Evolutionary conservation across 2,329 filamentous ascomycete species (phyloP), one percentile per base, ranked within the genome.

Genomic region (Fusarium nygamai): DNA sequence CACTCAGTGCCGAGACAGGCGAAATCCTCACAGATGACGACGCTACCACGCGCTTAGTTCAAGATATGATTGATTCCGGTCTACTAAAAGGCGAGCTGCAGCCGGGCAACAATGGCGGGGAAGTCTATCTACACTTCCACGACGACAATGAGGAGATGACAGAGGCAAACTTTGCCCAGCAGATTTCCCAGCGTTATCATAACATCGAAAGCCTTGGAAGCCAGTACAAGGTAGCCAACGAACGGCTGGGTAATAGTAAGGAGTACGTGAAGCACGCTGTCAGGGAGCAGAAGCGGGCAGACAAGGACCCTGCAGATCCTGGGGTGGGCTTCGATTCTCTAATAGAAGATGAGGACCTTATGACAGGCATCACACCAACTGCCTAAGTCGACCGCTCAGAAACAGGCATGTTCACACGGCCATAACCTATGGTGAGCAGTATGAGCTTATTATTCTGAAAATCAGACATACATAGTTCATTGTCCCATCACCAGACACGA

Each of bases 291-390:
- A 86, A 84, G 75, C 83, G 84, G 27, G 68, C 73, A 14, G 85
- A 89, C 46, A 87, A 87, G 75, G 85, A 86, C 1, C 78, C 78
- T 6, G 79, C 80, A 24, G 79, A 81, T 58, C 77, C 79, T 6
- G 77, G 80, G 6, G 65, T 83, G 33, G 83, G 81, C 46, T 89
- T 88, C 67, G 85, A 88, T 33, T 79, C 82, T 19, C 82, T 85
- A 57, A 82, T 89, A 43, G 88, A 90, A 62, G 89, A 91, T n/a
- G 89, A 91, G 78, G 89, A 91, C 71, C 79, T 91, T 31, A 91
- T 91, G 89, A 86, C 85, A 19, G 88, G 85, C 24, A 79, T 84
- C 38, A 64, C 76, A 61, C 67, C 74, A n/a, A 61, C 46, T 56
- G 29, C 47, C 27, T 56, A 41, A 27, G 9, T 41, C 44, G 29